Base-by-base conservation (phyloP, 2,329 filamentous ascomycete genomes). In the Diaporthe velutina region DNA sequence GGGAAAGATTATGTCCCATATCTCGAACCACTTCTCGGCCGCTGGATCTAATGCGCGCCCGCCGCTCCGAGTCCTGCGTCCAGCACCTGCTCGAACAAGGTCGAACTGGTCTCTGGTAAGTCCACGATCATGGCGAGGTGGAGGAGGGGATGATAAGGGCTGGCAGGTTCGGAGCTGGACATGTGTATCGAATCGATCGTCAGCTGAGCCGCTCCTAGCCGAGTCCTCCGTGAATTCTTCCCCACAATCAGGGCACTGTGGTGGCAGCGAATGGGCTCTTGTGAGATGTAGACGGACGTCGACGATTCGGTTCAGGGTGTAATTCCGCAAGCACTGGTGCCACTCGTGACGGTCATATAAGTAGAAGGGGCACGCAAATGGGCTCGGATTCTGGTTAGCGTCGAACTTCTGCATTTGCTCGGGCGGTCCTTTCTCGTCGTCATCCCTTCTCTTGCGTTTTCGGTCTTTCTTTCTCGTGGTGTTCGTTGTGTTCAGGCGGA, bases 1-100 rank as follows among this genome's bases (percentile, higher is more conserved):
- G 5, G 66, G 66, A 8, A 57, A 70, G 9, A 70, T n/a, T 9
- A 55, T 55, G 17, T 57, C 50, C 66, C 66, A 70, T 4, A 70
- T 70, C 25, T 55, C 35, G 50, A 45, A 70, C 66, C 66, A 70
- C n/a, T 66, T 66, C 10, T 19, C 60, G 4, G 28, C 42, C 5
- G 40, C 15, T 5, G 40, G 19, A 4, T 66, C 66, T 12, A 1
- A 2, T 35, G 15, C 35, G n/a, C n/a, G 17, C 25, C 17, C 35
- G 17, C 13, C 25, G 25, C 4, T 45, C n/a, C n/a, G n/a, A n/a
- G n/a, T n/a, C 22, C 60, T 66, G 40, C 10, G 25, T 2, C 3
- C 2, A 33, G 17, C 60, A 13, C n/a, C 19, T 4, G 2, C 6
- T 4, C 28, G 60, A 0, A 66, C 28, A 3, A 2, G 17, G 1